phyloP scores from a whole-genome alignment of 1,284 basidiomycete genomes.

The Leccinum pseudoinsigne region DNA sequence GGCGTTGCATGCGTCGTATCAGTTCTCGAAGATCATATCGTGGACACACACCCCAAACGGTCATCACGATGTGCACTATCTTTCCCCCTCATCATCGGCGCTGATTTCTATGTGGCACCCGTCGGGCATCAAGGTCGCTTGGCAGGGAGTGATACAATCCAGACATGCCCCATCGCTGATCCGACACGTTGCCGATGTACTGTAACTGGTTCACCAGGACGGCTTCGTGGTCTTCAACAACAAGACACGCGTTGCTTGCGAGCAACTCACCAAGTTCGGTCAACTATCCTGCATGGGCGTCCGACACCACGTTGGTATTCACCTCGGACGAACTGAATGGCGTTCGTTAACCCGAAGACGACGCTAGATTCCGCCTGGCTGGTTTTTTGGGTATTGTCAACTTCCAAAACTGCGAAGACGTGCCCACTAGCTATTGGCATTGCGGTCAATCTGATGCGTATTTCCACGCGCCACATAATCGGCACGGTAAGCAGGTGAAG shows the following conservation, averaged over 20 bases:
- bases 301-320: slow-evolving; percentile 60
- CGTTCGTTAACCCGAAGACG: background rate
- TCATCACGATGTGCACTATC: slow-evolving; percentile 44
- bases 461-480: too few species aligned
- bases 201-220: slow-evolving; percentile 36
- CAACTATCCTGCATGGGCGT: slow-evolving; percentile 60
- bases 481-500: too few species aligned
- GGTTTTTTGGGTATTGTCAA: slow-evolving; percentile 32
- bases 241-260: slow-evolving; percentile 40
- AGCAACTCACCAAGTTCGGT: slow-evolving; percentile 39
- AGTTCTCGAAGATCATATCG: slow-evolving; percentile 60
- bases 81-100: slow-evolving; percentile 39
- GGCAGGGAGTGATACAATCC: slow-evolving; percentile 76
- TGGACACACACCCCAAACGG: slow-evolving; percentile 41
- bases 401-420: slow-evolving; percentile 32
- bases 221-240: slow-evolving; percentile 25
- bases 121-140: slow-evolving; percentile 62
- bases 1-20: slow-evolving; percentile 20
- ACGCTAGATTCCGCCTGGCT: slow-evolving; percentile 28
- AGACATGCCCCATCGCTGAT: slow-evolving; percentile 58
- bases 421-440: slow-evolving; percentile 29
- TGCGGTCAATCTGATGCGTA: slow-evolving; percentile 36
- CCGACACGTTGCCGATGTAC: slow-evolving; percentile 59
- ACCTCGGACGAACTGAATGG: slow-evolving; percentile 56
- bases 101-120: slow-evolving; percentile 58